Percentiles rank a stretch among this genome's conserved stretches.
Conservation (phyloP, 441 rosid species). For the Mallotus japonicus region DNA sequence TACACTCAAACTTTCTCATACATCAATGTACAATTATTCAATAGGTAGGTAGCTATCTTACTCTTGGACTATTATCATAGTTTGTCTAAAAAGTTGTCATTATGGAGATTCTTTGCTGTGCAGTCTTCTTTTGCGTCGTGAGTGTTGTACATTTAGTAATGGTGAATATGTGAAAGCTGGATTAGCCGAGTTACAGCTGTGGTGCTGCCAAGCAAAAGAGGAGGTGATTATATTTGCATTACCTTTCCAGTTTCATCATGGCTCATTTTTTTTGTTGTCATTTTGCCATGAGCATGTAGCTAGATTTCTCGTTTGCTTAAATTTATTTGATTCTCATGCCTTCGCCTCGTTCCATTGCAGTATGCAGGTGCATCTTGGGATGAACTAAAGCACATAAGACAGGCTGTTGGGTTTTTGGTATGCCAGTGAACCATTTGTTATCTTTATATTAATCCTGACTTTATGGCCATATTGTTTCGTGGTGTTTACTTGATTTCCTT, state of each 20-base stretch:
- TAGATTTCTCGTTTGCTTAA: conserved; percentile 1
- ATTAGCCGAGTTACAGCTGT: conserved; percentile 86
- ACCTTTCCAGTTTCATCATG: conserved; percentile 6
- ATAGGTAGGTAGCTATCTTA: conserved; percentile 53
- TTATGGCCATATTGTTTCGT: neutral
- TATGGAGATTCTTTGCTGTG: conserved; percentile 25
- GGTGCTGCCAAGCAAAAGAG: conserved; percentile 82
- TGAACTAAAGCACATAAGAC: conserved; percentile 96
- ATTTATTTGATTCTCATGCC: conserved; percentile 18
- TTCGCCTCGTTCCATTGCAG: conserved; percentile 46
- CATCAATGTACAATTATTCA: conserved; percentile 88
- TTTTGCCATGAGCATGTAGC: neutral
- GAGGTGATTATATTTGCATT: conserved; percentile 45
- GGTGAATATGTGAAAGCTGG: conserved; percentile 97
- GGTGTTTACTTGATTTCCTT: conserved; percentile 20
- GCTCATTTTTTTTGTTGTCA: neutral
- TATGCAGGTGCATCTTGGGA: conserved; percentile 96
- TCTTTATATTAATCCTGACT: neutral
- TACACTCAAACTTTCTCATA: conserved; percentile 89
- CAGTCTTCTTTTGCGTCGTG: conserved; percentile 96
- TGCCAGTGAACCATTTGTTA: neutral
- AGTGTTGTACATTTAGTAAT: conserved; percentile 98
- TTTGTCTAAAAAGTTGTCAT: conserved; percentile 20
- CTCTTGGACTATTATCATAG: conserved; percentile 16
- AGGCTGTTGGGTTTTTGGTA: conserved; percentile 99